These are phyloP conservation scores for Chalaropsis thielavioides DNA, from an alignment of 2,329 filamentous ascomycete species.

Conservation along the genomic window DNA sequence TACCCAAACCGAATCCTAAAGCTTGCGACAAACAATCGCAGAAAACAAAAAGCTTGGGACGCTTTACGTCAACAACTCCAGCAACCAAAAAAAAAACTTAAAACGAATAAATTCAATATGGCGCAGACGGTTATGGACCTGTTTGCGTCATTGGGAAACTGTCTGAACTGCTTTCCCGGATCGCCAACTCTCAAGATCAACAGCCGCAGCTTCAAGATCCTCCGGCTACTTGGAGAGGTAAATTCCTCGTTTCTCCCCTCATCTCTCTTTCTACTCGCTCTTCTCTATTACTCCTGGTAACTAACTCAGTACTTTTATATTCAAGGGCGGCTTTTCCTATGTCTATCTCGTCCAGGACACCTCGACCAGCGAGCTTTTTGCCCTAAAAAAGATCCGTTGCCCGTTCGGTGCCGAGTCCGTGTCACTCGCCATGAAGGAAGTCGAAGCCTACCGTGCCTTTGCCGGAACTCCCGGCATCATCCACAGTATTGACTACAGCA, in stretches of 20 bases:
- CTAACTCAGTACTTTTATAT: not conserved
- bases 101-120: slow-evolving; percentile 34
- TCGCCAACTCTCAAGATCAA: slow-evolving; percentile 94
- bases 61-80: not conserved
- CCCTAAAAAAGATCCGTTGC: slow-evolving; percentile 97
- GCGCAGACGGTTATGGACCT: slow-evolving; percentile 76
- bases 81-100: not conserved
- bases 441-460: slow-evolving; percentile 92
- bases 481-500: slow-evolving; percentile 65
- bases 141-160: slow-evolving; percentile 83
- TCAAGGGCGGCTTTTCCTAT: slow-evolving; percentile 88
- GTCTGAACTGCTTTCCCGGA: slow-evolving; percentile 90
- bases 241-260: not conserved
- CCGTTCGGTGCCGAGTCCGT: slow-evolving; percentile 96
- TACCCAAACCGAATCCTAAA: not conserved
- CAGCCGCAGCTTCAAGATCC: slow-evolving; percentile 84
- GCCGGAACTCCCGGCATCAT: slow-evolving; percentile 73
- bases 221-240: slow-evolving; percentile 84
- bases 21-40: not conserved
- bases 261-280: slow-evolving; percentile 4
- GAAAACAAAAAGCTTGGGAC: not conserved
- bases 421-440: slow-evolving; percentile 85
- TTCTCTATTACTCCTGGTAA: not conserved
- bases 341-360: slow-evolving; percentile 97
- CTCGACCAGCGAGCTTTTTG: slow-evolving; percentile 66